Evolutionary conservation across 371 early-diverging fungal genomes (phyloP).

Genomic region (Parasitella parasitica): DNA sequence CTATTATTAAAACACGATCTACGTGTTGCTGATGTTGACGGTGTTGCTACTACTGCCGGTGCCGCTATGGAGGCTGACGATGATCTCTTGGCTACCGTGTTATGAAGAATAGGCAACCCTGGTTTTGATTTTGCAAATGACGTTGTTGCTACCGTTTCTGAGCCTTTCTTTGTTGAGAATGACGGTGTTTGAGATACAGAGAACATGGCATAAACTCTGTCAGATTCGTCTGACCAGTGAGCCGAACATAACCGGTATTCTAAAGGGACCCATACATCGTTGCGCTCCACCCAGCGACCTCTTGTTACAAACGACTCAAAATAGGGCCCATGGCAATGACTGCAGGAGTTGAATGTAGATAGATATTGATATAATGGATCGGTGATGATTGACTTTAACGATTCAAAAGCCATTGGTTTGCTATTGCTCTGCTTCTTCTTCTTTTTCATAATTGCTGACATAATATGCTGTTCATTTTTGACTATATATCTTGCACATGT

Average conservation of each 20-base stretch:
- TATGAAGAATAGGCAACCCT: neutral
- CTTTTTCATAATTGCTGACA: conserved; percentile 25
- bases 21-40: neutral
- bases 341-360: conserved; percentile 62
- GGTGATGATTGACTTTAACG: conserved; percentile 10
- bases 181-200: neutral
- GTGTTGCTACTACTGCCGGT: neutral
- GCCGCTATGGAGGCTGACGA: neutral
- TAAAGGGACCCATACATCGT: conserved; percentile 53
- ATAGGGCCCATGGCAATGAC: conserved; percentile 86
- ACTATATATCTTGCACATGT: conserved; percentile 69
- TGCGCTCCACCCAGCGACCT: conserved; percentile 62
- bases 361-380: conserved; percentile 61
- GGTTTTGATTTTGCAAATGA: neutral
- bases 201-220: conserved; percentile 51
- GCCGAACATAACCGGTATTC: conserved; percentile 76
- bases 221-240: conserved; percentile 75
- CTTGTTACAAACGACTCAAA: conserved; percentile 68
- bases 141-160: neutral
- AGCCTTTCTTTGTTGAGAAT: neutral
- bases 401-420: neutral
- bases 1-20: conserved; percentile 1
- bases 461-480: conserved; percentile 20
- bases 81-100: neutral
- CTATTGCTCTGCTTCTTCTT: neutral